Base-by-base conservation (phyloP, 2,329 filamentous ascomycete genomes). In the Aureobasidium musti region DNA sequence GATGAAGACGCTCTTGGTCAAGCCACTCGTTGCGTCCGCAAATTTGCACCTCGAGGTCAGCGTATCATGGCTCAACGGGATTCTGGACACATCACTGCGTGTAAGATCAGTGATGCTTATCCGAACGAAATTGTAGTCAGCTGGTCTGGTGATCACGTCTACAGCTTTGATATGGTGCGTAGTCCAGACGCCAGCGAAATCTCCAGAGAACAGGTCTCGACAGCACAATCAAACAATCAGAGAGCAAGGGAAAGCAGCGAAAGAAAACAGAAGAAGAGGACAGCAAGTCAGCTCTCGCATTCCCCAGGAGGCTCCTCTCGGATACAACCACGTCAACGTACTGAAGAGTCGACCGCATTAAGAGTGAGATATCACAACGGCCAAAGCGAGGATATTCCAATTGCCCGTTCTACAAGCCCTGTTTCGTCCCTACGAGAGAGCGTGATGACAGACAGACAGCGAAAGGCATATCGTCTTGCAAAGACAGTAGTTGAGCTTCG, bases 101-200 rank as follows among this genome's bases (percentile, higher is more conserved):
- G 87, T 76, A 90, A 89, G 76, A 90, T 90, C 72, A 89, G 86
- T 70, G 86, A 89, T 76, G 86, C 85, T 10, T 83, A 87, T 68
- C 88, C 87, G 0, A 87, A 89, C 69, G 87, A 90, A 71, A 83
- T 90, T 72, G 77, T 90, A 17, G 87, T 86, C 26, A 89, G 87
- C 71, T 90, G 87, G 87, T 89, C 86, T 23, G 86, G 85, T 26
- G 86, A 89, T 68, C 82, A 86, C 69, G 87, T 89, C 60, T 76
- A 76, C 76, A 85, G 84, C 70, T 90, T 90, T 72, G 86, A 90
- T 72, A 80, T 90, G 19, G 77, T 87, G 50, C 81, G 82, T 56
- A 84, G 82, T 70, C 82, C 85, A 1, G 85, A 87, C 76, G 83
- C 82, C 8, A 76, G 77, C 66, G 83, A 86, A 26, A 71, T 73